Conservation (phyloP, 768 basidiomycete species). For the Pleurotus tuber-regium region DNA sequence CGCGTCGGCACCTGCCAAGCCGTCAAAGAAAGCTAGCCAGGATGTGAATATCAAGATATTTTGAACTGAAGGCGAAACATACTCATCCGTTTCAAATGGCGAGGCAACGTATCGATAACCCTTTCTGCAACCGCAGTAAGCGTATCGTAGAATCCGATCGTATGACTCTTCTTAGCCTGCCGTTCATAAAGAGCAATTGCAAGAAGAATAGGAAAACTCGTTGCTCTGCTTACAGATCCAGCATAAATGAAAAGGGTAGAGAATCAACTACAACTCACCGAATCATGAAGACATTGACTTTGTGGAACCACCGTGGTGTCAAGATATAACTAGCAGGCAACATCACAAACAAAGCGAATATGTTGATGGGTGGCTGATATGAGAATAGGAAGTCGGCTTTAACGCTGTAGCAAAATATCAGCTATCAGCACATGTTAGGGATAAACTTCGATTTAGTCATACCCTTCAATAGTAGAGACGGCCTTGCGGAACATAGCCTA, state of each 20-base stretch:
- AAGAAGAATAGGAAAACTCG: conserved; percentile 83
- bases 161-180: conserved; percentile 67
- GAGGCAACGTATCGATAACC: conserved; percentile 71
- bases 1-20: conserved; percentile 64
- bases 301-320: conserved; percentile 97
- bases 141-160: conserved; percentile 72
- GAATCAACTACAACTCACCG: conserved; percentile 38
- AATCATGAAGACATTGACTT: conserved; percentile 89
- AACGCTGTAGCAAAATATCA: conserved; percentile 42
- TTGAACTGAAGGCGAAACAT: conserved; percentile 21
- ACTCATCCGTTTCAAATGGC: conserved; percentile 74
- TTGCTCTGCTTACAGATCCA: conserved; percentile 43
- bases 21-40: conserved; percentile 73
- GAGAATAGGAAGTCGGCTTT: conserved; percentile 92
- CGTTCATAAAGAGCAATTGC: conserved; percentile 84
- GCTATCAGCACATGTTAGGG: no score
- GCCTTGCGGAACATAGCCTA: conserved; percentile 95
- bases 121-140: conserved; percentile 64
- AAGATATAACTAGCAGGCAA: conserved; percentile 83
- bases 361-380: conserved; percentile 91
- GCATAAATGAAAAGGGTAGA: neutral
- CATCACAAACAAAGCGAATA: conserved; percentile 84
- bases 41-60: neutral
- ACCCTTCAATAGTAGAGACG: conserved; percentile 94
- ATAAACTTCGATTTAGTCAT: no score